Evolutionary conservation across 2,329 filamentous ascomycete genomes (phyloP).

Genomic region (Colletotrichum spinosum): DNA sequence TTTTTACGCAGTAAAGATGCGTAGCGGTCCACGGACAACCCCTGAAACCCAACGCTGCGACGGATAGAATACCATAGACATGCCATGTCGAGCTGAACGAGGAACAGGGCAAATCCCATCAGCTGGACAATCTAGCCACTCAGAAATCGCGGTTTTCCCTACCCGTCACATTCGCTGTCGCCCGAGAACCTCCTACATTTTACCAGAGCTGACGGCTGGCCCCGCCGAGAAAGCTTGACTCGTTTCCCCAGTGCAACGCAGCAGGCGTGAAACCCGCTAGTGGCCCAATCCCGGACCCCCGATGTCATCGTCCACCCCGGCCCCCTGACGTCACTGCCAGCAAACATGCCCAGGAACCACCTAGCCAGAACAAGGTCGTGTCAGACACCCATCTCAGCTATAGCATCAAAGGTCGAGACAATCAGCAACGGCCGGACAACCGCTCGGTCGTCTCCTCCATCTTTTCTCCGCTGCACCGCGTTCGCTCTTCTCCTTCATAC

Average conservation of each 20-base stretch:
- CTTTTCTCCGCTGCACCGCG: neutral
- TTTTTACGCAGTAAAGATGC: conserved; percentile 1
- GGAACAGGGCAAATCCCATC: conserved; percentile 15
- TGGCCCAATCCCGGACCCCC: conserved; percentile 15
- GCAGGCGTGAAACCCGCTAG: conserved; percentile 27
- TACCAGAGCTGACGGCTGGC: conserved; percentile 15
- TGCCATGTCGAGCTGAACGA: too few relatives aligned
- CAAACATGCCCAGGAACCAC: conserved; percentile 15
- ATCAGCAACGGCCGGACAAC: conserved; percentile 22
- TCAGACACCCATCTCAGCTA: neutral
- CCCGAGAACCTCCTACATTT: neutral
- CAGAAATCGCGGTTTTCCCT: neutral
- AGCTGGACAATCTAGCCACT: conserved; percentile 2
- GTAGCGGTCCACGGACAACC: conserved; percentile 9
- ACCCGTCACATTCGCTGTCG: neutral
- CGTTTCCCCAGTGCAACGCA: conserved; percentile 16
- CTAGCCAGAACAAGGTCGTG: conserved; percentile 16
- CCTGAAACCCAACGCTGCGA: conserved; percentile 21
- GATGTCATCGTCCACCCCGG: conserved; percentile 11
- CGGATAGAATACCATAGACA: neutral
- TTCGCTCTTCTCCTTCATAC: neutral
- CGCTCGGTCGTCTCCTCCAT: neutral
- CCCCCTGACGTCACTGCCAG: conserved; percentile 30
- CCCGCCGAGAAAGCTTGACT: conserved; percentile 32
- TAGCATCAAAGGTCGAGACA: conserved; percentile 16